These are phyloP conservation scores for Wickerhamomyces sydowiorum DNA, from an alignment of 805 yeast genomes.

Conservation along the genomic window DNA sequence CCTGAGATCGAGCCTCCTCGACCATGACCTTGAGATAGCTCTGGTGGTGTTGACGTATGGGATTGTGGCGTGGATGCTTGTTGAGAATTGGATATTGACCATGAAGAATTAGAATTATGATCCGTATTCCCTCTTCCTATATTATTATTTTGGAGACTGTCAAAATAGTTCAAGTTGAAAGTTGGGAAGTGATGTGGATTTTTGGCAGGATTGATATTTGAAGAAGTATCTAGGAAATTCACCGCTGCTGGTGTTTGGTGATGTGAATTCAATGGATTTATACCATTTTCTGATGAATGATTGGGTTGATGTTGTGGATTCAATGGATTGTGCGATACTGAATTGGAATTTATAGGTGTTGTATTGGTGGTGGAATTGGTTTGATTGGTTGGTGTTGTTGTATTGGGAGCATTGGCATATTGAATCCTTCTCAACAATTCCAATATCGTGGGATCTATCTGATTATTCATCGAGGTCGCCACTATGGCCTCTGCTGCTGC, in stretches of 20 bases:
- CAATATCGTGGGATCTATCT: conserved; percentile 58
- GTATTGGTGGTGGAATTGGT: background rate
- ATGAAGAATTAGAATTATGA: background rate
- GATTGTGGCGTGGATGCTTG: conserved; percentile 2
- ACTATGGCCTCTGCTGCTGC: conserved; percentile 59
- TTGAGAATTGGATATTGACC: background rate
- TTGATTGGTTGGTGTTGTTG: background rate
- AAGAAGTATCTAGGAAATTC: conserved; percentile 6
- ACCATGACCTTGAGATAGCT: background rate
- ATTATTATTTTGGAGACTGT: conserved; percentile 12
- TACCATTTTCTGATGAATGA: background rate
- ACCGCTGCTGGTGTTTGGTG: background rate
- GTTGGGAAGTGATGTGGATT: conserved; percentile 17
- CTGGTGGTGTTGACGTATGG: background rate
- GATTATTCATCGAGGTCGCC: conserved; percentile 40
- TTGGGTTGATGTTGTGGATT: background rate
- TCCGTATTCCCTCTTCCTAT: background rate
- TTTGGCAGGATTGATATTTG: conserved; percentile 2
- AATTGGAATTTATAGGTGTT: background rate
- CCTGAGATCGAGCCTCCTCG: background rate
- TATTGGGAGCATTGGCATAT: conserved; percentile 31
- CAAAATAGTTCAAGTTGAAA: conserved; percentile 24
- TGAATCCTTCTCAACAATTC: conserved; percentile 55
- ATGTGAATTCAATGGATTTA: background rate
- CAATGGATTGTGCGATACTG: background rate